Conservation (phyloP, 768 basidiomycete species). For the Strobilomyces dryophilus region DNA sequence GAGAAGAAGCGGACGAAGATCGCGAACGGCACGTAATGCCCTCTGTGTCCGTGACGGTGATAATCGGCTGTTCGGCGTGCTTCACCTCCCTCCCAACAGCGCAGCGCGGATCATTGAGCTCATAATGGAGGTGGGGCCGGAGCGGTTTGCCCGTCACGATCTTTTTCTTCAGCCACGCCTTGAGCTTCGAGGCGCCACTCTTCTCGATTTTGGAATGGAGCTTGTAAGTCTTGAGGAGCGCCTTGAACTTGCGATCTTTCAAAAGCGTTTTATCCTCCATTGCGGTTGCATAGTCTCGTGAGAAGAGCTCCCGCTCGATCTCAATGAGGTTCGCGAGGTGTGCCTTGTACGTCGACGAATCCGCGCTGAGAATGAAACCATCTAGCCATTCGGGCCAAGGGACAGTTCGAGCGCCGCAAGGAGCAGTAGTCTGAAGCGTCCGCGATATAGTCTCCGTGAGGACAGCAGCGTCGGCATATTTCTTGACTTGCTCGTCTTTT, state of each 20-base stretch:
- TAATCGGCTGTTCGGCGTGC: slow-evolving; percentile 15
- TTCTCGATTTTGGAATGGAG: slow-evolving; percentile 30
- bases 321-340: slow-evolving; percentile 34
- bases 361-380: slow-evolving; percentile 31
- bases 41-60: slow-evolving; percentile 23
- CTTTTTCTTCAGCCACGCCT: slow-evolving; percentile 63
- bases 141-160: slow-evolving; percentile 38
- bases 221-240: slow-evolving; percentile 41
- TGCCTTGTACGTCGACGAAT: slow-evolving; percentile 34
- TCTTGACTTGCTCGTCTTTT: slow-evolving; percentile 18
- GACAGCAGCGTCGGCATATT: slow-evolving; percentile 17
- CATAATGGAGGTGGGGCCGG: slow-evolving; percentile 38
- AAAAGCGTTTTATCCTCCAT: slow-evolving; percentile 23
- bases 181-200: slow-evolving; percentile 47
- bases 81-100: slow-evolving; percentile 38
- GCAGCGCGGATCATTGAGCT: slow-evolving; percentile 38
- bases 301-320: slow-evolving; percentile 33
- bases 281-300: slow-evolving; percentile 16
- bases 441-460: slow-evolving; percentile 17
- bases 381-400: slow-evolving; percentile 42
- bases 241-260: slow-evolving; percentile 39
- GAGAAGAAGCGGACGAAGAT: background rate
- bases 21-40: slow-evolving; percentile 17
- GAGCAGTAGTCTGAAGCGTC: slow-evolving; percentile 15
- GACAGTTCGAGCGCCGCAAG: slow-evolving; percentile 25